phyloP scores from a whole-genome alignment of 1,284 basidiomycete genomes.

The Marasmius tenuissimus region DNA sequence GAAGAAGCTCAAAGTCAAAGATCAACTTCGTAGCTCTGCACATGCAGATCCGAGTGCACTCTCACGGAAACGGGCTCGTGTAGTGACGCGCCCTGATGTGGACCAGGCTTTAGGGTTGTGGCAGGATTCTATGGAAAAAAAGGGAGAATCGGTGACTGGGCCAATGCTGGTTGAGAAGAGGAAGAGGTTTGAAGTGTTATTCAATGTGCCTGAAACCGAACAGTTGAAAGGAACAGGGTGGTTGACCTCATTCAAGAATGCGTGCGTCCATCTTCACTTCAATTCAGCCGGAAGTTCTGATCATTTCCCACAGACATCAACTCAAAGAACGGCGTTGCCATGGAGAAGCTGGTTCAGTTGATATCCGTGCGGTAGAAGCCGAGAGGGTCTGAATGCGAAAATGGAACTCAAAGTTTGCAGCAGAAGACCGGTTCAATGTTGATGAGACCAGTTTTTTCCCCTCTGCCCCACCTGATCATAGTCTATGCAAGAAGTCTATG shows the following conservation, averaged over 20 bases:
- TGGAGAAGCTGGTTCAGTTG: conserved; percentile 5
- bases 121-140: conserved; percentile 28
- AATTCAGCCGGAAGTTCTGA: background rate
- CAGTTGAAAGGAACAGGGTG: conserved; percentile 18
- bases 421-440: background rate
- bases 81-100: conserved; percentile 28
- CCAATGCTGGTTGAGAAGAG: conserved; percentile 30
- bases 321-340: background rate
- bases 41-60: too few species aligned
- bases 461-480: conserved; percentile 1
- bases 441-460: background rate
- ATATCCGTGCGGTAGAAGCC: background rate
- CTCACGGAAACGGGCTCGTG: conserved; percentile 12
- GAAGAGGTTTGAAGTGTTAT: conserved; percentile 23
- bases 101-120: conserved; percentile 29
- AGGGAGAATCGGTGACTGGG: conserved; percentile 23
- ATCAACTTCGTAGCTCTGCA: conserved; percentile 2
- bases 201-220: conserved; percentile 19
- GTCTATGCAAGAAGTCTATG: background rate
- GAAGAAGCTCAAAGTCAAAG: background rate
- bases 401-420: background rate
- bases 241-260: conserved; percentile 14
- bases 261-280: background rate
- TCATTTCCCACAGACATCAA: background rate
- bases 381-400: background rate